Base-by-base conservation (phyloP, 1,139 yeast species). In the Lodderomyces parapsilosis region DNA sequence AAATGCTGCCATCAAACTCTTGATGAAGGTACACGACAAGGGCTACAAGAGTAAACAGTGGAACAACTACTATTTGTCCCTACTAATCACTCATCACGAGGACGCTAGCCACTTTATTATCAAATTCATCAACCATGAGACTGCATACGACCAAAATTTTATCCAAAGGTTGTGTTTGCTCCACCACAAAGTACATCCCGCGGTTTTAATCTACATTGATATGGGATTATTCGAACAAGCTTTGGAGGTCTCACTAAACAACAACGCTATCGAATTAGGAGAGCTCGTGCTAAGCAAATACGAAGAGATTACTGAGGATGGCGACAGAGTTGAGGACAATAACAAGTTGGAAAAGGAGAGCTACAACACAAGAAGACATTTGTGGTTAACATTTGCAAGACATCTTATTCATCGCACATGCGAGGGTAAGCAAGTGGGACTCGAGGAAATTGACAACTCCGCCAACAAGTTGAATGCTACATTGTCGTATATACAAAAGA, bases 191-290 rank as follows among this genome's bases (percentile, higher is more conserved):
- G 70, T 74, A 39, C 79, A 79, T 48, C 78, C 91, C 1, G 89
- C 95, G 0, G 81, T 89, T 5, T 76, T 79, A 46, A 76, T 93
- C 27, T 80, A 86, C 52, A 71, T 80, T 44, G 76, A 71, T 44
- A 66, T 88, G 67, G 80, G 75, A 4, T 70, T 86, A 40, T 87
- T 75, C 57, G 96, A 88, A 47, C 93, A 87, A 46, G 98, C 98
- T 0, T 80, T 91, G 33, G 72, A 74, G 40, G 59, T 91, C 46
- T 94, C 97, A 0, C 66, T 93, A 35, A 71, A 77, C 4, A 67
- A 82, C 49, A 78, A 80, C 38, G 68, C 86, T 54, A 65, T 83
- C 6, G 84, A 83, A 17, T 69, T 81, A 39, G 95, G 68, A 1
- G 71, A 67, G 38, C 62, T 60, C 48, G 68, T 72, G 2, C 53